phyloP scores from a whole-genome alignment of 192 early-diverging fungal genomes.

The Entomortierella lignicola region DNA sequence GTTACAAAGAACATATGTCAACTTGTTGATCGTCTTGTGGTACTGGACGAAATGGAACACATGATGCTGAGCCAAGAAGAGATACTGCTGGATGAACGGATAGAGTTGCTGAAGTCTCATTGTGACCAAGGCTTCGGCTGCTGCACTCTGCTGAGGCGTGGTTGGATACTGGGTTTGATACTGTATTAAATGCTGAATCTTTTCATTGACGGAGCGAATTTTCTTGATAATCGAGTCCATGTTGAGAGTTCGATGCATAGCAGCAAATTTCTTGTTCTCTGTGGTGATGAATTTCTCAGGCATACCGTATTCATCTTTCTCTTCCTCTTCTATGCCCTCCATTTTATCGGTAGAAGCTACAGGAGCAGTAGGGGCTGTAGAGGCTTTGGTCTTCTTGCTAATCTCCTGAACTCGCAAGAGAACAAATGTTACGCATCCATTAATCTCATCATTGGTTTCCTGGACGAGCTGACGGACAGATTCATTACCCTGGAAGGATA shows the following conservation, averaged over 20 bases:
- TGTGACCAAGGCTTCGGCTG: constrained; percentile 48
- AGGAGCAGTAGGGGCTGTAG: constrained; percentile 40
- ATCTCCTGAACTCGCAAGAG: constrained; percentile 51
- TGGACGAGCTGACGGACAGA: constrained; percentile 27
- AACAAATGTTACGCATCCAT: constrained; percentile 43
- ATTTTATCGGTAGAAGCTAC: constrained; percentile 57
- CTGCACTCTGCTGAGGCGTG: constrained; percentile 10
- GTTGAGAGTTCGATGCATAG: constrained; percentile 39
- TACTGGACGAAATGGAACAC: constrained; percentile 63
- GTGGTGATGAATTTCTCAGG: constrained; percentile 57
- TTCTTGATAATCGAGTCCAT: constrained; percentile 55
- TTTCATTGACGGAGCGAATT: constrained; percentile 43
- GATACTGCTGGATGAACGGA: constrained; percentile 73
- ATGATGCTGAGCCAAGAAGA: constrained; percentile 69
- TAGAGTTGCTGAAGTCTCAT: constrained; percentile 58
- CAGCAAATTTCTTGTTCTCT: constrained; percentile 53
- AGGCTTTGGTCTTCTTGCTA: constrained; percentile 26
- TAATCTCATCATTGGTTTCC: constrained; percentile 45
- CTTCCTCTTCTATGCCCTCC: constrained; percentile 55
- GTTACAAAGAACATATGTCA: constrained; percentile 77
- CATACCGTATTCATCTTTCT: constrained; percentile 59
- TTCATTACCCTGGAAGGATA: constrained; percentile 30
- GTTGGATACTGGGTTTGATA: constrained; percentile 5
- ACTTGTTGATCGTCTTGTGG: constrained; percentile 80
- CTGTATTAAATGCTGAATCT: constrained; percentile 23